Base-by-base conservation (phyloP, 2,329 filamentous ascomycete species). In the Aspergillus luchuensis region DNA sequence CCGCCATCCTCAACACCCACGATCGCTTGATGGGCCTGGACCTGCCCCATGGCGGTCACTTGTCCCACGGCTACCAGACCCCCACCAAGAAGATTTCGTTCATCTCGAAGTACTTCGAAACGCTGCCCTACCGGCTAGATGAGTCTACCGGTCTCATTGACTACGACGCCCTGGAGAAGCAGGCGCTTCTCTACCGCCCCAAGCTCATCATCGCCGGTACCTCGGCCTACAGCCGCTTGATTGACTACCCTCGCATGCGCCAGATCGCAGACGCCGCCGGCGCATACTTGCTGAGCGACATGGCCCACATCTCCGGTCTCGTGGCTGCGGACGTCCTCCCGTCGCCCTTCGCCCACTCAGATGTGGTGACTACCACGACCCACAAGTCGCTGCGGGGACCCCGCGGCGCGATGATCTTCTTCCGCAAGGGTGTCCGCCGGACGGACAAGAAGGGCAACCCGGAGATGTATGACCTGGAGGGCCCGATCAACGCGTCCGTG, bases 381-480 rank as follows among this genome's bases (percentile, higher is more conserved):
- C 95, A 99, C 88, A 99, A 99, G 87, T 97, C 93, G 58, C 90
- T 99, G 70, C 92, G 95, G 80, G 95, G 95, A 62, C 95, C 95
- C 62, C 92, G 95, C 78, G 95, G 95, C 74, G 95, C 95, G 76
- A 99, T 99, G 95, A 99, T 99, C 82, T 99, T 99, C 87, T 99
- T 93, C 89, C 91, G 95, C 80, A 97, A 96, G 84, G 95, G 95
- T 66, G 89, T 97, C 63, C 91, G 94, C 74, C 92, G 90, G 73
- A 90, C 90, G 57, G 91, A 98, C 76, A 97, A 97, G 86, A 89
- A 90, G 63, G 92, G 92, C 73, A 94, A 97, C 82, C 87, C 94
- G 83, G 89, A 85, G 55, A 83, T 93, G 72, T 99, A 97, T 78
- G 92, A 99, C 74, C 87, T 99, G 36, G 95, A 99, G 84, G 87